Base-by-base conservation (phyloP, 2,329 filamentous ascomycete species). In the Arthroderma sp. region DNA sequence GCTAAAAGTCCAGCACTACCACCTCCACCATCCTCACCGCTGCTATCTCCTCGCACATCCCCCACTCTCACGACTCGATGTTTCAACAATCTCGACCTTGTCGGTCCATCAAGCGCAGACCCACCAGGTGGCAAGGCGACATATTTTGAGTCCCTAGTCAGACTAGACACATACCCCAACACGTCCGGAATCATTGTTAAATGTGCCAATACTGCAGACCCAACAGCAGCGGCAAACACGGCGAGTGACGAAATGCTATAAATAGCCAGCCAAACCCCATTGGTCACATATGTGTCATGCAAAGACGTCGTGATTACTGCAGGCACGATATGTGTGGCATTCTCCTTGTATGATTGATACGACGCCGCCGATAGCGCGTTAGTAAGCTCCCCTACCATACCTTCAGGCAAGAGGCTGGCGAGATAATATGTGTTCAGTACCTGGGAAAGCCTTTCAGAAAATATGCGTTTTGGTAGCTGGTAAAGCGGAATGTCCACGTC, bases 351-450 rank as follows among this genome's bases (percentile, higher is more conserved):
- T 5, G 8, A 33, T 40, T n/a, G 7, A 27, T 4, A 15, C 31
- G 22, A 15, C 4, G 10, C 5, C 2, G 15, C 5, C 11, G 11
- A 8, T 27, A 36, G 31, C 27, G 31, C 31, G 5, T 4, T 7
- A 8, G 37, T 28, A 11, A 45, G 8, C 6, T 45, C 32, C 15
- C 11, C 32, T n/a, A 36, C 33, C 4, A 42, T 30, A n/a, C 4
- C 44, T 15, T 40, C 34, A 4, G 41, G 44, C 9, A 49, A 34
- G 22, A 49, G 41, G 36, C 42, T 45, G n/a, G 48, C 11, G 15
- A 45, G 36, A 10, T 36, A 45, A 36, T 49, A 47, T 4, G 44
- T 47, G 42, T 47, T 47, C 4, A 49, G 5, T 7, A 45, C 31
- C 29, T 45, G 44, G 3, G 41, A 36, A 8, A 47, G 48, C 1